Evolutionary conservation across 208 protist genomes (phyloP), one percentile per base, ranked within the genome.

Genomic region (Trypanosoma vivax): DNA sequence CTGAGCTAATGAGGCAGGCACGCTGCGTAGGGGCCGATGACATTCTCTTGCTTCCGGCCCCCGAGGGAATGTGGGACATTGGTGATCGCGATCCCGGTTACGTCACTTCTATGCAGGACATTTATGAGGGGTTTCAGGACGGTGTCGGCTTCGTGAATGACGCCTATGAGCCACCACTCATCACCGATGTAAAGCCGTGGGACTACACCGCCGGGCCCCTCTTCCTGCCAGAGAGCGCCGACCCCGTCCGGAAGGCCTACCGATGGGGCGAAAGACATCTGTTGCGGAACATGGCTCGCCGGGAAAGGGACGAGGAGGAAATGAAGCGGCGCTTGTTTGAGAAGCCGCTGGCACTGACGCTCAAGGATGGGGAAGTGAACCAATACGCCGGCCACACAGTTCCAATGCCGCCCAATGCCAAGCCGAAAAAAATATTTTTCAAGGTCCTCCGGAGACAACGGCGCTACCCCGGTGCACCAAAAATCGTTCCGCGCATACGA

Each of bases 341-440:
- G 53, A 50, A 66, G 0, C 72, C 79, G 18, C 65, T 93, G 4
- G 81, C 82, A 13, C 56, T 60, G 28, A 48, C 66, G 42, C 38
- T 93, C 18, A 56, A 52, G 16, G 81, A 90, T 31, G 86, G 75
- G 3, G 86, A 90, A 54, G 53, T 84, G 21, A 50, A 53, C 14
- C 67, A 64, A 16, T 93, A 93, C 52, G 82, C 79, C 2, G 79
- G 79, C 16, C 79, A 90, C 70, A 81, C 59, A n/a, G 78, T 93
- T 16, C 86, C 86, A 2, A 53, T 93, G 48, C 50, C 73, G 10
- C 86, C 86, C 18, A 88, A 90, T 59, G 60, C 66, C 16, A 71
- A 61, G 9, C 71, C 67, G 10, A 88, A 84, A 55, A 62, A 47
- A 38, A 40, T 89, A 11, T 82, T 81, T 62, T 79, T 81, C 35